A percentile compares a stretch with the other conserved stretches of the same genome.
Evolutionary conservation across 371 early-diverging fungal genomes (phyloP).

Genomic region (Mucor saturninus): DNA sequence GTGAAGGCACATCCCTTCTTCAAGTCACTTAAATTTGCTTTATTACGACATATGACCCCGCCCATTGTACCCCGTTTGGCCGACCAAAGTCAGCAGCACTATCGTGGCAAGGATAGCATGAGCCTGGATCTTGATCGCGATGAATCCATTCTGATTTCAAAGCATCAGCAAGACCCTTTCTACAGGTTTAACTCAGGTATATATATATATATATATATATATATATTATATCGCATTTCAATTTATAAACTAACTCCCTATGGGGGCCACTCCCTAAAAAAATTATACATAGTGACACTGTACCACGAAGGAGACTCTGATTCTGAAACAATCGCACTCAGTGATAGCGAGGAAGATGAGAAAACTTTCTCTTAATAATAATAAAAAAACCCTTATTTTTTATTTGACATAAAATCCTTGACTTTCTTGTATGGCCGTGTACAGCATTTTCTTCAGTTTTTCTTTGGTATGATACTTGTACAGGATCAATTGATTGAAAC

Average conservation of each 20-base stretch:
- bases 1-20: slow-evolving; percentile 95
- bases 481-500: slow-evolving; percentile 94
- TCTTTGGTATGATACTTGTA: slow-evolving; percentile 79
- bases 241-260: background rate
- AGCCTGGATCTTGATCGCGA: slow-evolving; percentile 61
- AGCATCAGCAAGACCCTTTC: slow-evolving; percentile 51
- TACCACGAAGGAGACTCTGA: slow-evolving; percentile 66
- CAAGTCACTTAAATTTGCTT: slow-evolving; percentile 87
- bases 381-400: background rate
- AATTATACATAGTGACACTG: slow-evolving; percentile 49
- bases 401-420: slow-evolving; percentile 90
- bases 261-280: background rate
- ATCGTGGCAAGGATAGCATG: slow-evolving; percentile 52
- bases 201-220: slow-evolving; percentile 5
- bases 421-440: slow-evolving; percentile 84
- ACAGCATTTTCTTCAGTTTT: slow-evolving; percentile 81
- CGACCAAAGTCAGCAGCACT: slow-evolving; percentile 11
- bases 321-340: slow-evolving; percentile 23
- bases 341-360: slow-evolving; percentile 3
- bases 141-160: slow-evolving; percentile 1
- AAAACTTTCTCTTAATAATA: background rate
- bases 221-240: background rate
- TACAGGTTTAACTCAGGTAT: slow-evolving; percentile 66
- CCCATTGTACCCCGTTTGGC: slow-evolving; percentile 80
- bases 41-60: slow-evolving; percentile 79